phyloP scores from a whole-genome alignment of 441 rosid genomes.

The Flueggea neowawraea region DNA sequence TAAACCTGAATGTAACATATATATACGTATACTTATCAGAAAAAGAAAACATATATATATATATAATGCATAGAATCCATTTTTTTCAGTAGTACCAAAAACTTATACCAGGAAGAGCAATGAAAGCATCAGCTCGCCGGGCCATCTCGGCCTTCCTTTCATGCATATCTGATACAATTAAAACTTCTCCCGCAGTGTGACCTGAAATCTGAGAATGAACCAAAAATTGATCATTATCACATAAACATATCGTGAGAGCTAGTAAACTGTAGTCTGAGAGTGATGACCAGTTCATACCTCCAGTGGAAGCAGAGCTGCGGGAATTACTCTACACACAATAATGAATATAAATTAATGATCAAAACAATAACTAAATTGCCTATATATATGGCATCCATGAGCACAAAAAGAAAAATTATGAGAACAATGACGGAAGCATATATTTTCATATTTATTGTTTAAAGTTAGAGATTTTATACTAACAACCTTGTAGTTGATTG shows the following conservation, averaged over 20 bases:
- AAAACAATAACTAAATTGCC: background rate
- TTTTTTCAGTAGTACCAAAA: too few species aligned
- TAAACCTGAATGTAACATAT: too few species aligned
- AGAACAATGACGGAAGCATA: too few species aligned
- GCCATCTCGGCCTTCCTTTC: conserved; percentile 50
- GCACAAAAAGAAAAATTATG: too few species aligned
- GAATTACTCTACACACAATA: conserved; percentile 26
- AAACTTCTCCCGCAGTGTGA: conserved; percentile 29
- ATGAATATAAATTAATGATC: background rate
- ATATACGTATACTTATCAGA: too few species aligned
- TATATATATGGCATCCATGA: background rate
- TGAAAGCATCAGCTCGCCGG: conserved; percentile 37
- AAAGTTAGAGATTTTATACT: too few species aligned
- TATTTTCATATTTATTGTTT: too few species aligned
- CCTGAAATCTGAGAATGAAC: conserved; percentile 25
- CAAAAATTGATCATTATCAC: background rate
- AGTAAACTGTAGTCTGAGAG: too few species aligned
- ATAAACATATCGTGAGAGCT: too few species aligned
- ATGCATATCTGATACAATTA: conserved; percentile 39
- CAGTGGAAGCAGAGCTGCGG: conserved; percentile 34
- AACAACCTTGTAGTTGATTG: too few species aligned
- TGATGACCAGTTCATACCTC: conserved; percentile 24
- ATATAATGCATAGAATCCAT: too few species aligned
- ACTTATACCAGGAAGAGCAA: conserved; percentile 39
- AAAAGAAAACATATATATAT: too few species aligned